phyloP scores from a whole-genome alignment of 106 monocot genomes.

The Cymbidium sinense region DNA sequence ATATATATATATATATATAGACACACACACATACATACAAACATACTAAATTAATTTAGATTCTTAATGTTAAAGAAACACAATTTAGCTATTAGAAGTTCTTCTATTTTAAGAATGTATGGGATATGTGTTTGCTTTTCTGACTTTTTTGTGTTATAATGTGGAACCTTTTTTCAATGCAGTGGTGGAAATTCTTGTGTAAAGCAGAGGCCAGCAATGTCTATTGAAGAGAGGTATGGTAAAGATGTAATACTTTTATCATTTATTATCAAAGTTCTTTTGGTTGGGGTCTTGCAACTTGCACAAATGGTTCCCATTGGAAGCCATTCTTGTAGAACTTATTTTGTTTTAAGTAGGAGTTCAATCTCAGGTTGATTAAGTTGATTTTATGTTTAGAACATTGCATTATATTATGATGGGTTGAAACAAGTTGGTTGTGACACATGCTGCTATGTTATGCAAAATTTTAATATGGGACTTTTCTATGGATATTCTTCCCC shows the following conservation, averaged over 20 bases:
- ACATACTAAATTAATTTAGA: too few relatives aligned
- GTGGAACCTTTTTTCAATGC: constrained; percentile 22
- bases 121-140: neutral
- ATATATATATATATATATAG: too few relatives aligned
- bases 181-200: constrained; percentile 39
- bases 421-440: neutral
- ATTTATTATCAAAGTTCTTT: neutral
- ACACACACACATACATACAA: too few relatives aligned
- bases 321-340: neutral
- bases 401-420: neutral
- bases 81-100: neutral
- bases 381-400: neutral
- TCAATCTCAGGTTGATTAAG: neutral
- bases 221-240: constrained; percentile 66
- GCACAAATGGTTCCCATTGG: neutral
- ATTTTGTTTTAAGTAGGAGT: neutral
- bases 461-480: neutral
- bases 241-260: constrained; percentile 3
- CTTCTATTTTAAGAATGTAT: neutral
- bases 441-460: neutral
- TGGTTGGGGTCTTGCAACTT: neutral
- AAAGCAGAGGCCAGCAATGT: constrained; percentile 25
- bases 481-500: neutral
- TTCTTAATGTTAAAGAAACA: too few relatives aligned
- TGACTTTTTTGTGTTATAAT: neutral